These are phyloP conservation scores for Epichloe amarillans DNA, from an alignment of 2,329 filamentous ascomycete species.

Conservation along the genomic window DNA sequence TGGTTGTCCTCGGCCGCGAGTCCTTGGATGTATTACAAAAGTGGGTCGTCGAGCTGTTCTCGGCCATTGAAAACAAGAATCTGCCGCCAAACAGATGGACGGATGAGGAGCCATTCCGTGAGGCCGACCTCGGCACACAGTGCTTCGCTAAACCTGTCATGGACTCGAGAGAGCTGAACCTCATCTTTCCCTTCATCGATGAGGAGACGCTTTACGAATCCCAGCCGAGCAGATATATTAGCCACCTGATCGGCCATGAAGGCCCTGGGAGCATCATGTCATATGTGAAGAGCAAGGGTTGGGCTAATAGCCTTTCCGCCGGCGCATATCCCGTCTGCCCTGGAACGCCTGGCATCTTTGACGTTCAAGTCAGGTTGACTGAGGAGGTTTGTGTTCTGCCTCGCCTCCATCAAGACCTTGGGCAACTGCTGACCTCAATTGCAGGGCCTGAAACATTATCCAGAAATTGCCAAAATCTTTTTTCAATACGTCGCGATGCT, in stretches of 20 bases:
- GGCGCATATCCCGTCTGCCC: constrained; percentile 66
- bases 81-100: constrained; percentile 48
- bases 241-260: constrained; percentile 83
- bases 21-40: constrained; percentile 66
- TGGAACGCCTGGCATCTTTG: constrained; percentile 64
- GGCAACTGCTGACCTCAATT: not conserved
- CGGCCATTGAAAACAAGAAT: constrained; percentile 68
- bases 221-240: constrained; percentile 74
- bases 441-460: constrained; percentile 61
- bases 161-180: constrained; percentile 66
- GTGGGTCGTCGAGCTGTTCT: constrained; percentile 78
- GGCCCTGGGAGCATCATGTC: constrained; percentile 85
- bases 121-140: constrained; percentile 46
- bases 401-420: not conserved
- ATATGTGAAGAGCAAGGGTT: constrained; percentile 80
- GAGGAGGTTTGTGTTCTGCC: constrained; percentile 46
- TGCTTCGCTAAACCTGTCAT: constrained; percentile 86
- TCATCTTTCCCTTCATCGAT: constrained; percentile 76
- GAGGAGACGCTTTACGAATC: constrained; percentile 68
- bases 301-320: constrained; percentile 72
- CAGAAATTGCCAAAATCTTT: constrained; percentile 67
- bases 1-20: constrained; percentile 75
- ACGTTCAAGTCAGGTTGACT: constrained; percentile 65
- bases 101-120: constrained; percentile 34
- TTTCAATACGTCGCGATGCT: constrained; percentile 90